Base-by-base conservation (phyloP, 1,139 yeast species). In the Zygoascus sp. region DNA sequence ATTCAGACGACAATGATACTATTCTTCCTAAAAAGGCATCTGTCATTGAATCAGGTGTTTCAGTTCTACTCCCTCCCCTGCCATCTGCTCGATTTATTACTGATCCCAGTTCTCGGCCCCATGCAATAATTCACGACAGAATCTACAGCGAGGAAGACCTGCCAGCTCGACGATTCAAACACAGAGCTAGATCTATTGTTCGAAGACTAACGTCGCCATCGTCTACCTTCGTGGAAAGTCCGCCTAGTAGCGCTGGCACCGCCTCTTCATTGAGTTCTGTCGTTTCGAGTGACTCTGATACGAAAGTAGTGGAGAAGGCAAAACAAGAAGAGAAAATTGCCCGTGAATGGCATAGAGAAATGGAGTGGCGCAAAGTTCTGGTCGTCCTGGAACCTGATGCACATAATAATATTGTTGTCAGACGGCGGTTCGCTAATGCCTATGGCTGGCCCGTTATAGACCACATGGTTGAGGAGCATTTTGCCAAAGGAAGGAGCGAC, bases 391-490 rank as follows among this genome's bases (percentile, higher is more conserved):
- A 81, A 53, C 96, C 97, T 0, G 99, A 92, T 66, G 96, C 99
- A 0, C 99, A 92, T 61, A 92, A 92, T 61, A 94, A 90, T 59
- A 90, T 92, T 43, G 74, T 87, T 28, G 98, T 92, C 1, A 70
- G 99, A 53, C 73, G 99, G 57, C 69, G 90, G 51, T 92, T 87
- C 70, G 82, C 95, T 9, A 92, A 92, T 68, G 95, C 97, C 0
- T 89, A 84, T 66, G 99, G 99, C 1, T 90, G 97, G 96, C 89
- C 87, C 0, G 96, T 89, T 0, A 74, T 92, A 30, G 86, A 84
- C 45, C 97, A 92, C 65, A 59, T 92, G 53, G 86, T 84, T 0
- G 67, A 74, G 15, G 75, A 78, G 48, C 94, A 85, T 65, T 86
- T 86, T 61, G 51, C 48, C 5, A 10, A 39, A 15, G 50, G 50